Conservation (phyloP, 352 stramenopile species). For the Globisporangium camurandrum region DNA sequence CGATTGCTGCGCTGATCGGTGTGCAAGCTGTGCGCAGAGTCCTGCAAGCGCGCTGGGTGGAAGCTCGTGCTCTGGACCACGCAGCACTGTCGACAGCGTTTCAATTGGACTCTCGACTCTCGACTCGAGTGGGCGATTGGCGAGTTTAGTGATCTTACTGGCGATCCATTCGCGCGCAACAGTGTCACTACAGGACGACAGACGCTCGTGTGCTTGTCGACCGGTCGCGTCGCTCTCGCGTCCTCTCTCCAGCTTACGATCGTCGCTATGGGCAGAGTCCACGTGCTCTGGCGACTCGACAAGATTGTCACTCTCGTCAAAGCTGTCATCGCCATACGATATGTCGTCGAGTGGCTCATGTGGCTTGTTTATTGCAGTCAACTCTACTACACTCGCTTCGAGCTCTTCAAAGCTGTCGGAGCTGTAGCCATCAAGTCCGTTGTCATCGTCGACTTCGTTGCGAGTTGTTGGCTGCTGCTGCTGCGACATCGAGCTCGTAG, state of each 20-base stretch:
- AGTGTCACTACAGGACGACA: neutral
- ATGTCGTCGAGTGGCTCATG: too few relatives aligned
- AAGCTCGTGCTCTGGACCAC: neutral
- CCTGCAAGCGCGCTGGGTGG: neutral
- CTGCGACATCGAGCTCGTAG: too few relatives aligned
- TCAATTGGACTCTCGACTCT: neutral
- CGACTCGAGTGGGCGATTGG: neutral
- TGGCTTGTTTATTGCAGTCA: too few relatives aligned
- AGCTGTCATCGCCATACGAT: neutral
- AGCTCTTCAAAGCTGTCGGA: neutral
- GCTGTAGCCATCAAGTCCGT: neutral
- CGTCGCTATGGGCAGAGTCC: too few relatives aligned
- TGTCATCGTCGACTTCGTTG: neutral
- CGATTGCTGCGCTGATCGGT: too few relatives aligned
- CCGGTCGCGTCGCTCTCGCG: neutral
- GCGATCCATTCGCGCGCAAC: constrained; percentile 1
- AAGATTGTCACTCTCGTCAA: neutral
- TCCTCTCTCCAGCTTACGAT: too few relatives aligned
- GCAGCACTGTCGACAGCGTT: neutral
- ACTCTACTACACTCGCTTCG: neutral
- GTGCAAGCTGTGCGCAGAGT: neutral
- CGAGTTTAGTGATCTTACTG: constrained; percentile 1
- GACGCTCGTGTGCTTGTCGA: neutral
- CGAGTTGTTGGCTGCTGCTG: neutral
- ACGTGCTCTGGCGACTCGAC: neutral